These are phyloP conservation scores for Perkinsus olseni DNA, from an alignment of 169 alveolate species.

Conservation along the genomic window DNA sequence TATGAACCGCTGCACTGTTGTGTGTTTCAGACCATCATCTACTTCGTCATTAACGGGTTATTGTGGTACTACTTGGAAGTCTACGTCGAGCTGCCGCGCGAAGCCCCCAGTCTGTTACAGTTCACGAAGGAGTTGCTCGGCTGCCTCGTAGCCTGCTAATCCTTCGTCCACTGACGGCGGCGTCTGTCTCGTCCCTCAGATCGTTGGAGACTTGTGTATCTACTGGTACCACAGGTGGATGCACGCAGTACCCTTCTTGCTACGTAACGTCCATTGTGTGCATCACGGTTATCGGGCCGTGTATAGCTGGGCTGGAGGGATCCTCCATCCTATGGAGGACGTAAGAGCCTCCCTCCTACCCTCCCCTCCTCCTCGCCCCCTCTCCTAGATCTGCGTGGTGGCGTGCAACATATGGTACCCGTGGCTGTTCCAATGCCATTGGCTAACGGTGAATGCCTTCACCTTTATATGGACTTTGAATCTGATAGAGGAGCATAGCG, in stretches of 20 bases:
- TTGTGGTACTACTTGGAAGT: neutral
- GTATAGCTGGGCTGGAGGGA: constrained; percentile 8
- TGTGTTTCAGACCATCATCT: neutral
- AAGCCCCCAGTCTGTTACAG: neutral
- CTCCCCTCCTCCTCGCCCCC: no score
- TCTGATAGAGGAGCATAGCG: constrained; percentile 1
- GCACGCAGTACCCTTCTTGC: neutral
- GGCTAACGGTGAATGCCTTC: neutral
- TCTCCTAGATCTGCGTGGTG: neutral
- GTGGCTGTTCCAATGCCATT: neutral
- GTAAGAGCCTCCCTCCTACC: neutral
- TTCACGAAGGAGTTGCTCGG: neutral
- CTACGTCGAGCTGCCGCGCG: neutral
- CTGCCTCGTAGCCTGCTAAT: neutral
- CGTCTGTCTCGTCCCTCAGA: neutral
- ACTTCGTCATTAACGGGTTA: neutral
- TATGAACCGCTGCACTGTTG: no score
- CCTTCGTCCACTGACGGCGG: neutral
- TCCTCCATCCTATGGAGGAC: constrained; percentile 1
- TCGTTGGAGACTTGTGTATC: neutral
- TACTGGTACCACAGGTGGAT: constrained; percentile 7
- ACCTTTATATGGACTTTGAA: neutral
- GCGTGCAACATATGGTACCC: neutral
- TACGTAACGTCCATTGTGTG: neutral
- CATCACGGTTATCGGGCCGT: neutral